These are phyloP conservation scores for Corylus avellana DNA, from an alignment of 306 rosid species.

Conservation along the genomic window DNA sequence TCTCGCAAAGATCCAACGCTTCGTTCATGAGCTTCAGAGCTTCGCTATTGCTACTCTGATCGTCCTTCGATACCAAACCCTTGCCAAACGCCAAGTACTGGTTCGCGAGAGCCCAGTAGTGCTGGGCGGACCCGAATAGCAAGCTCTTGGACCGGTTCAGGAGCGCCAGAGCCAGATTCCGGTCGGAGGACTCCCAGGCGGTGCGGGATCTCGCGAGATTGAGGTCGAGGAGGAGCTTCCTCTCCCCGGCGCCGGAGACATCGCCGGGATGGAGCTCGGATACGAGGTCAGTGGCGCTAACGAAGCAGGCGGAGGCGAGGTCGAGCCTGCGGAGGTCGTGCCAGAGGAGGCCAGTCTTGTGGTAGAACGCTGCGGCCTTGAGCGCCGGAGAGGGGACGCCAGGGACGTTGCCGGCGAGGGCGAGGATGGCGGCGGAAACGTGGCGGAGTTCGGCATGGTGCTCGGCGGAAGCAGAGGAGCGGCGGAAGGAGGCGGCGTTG, in stretches of 20 bases:
- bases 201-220: conserved; percentile 76
- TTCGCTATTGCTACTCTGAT: conserved; percentile 35
- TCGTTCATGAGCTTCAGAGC: conserved; percentile 85
- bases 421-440: conserved; percentile 69
- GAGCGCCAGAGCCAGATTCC: conserved; percentile 61
- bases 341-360: conserved; percentile 78
- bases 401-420: conserved; percentile 40
- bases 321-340: conserved; percentile 65
- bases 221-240: conserved; percentile 63
- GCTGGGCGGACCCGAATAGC: conserved; percentile 57
- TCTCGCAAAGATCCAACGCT: conserved; percentile 77
- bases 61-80: conserved; percentile 47
- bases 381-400: conserved; percentile 70
- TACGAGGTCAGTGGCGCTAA: conserved; percentile 71
- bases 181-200: conserved; percentile 81
- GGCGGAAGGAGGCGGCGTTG: conserved; percentile 60
- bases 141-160: conserved; percentile 73
- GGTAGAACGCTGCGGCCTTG: conserved; percentile 74
- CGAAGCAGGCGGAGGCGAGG: conserved; percentile 84
- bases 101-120: conserved; percentile 56
- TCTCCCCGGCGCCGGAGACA: conserved; percentile 47
- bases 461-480: conserved; percentile 37
- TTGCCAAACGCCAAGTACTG: conserved; percentile 71
- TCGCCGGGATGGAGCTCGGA: conserved; percentile 44
- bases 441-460: conserved; percentile 81